Percentiles rank a stretch among this genome's conserved stretches.
These are phyloP conservation scores for Saccharomycopsis sp. DNA, from an alignment of 805 yeast species.

Conservation along the genomic window DNA sequence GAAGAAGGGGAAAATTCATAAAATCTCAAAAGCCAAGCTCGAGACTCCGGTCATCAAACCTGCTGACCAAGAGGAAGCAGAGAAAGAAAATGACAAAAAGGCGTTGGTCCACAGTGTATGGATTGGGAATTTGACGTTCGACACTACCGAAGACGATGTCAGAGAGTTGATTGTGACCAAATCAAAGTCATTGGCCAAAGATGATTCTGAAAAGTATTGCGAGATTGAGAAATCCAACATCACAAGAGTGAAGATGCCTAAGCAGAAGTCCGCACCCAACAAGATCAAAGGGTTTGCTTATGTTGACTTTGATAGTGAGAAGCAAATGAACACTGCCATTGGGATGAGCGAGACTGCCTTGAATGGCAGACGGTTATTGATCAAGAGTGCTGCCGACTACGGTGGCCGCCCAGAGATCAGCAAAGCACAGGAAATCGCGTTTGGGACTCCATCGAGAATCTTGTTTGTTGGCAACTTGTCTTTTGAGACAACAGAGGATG, in stretches of 20 bases:
- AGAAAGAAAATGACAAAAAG: conserved; percentile 21
- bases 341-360: conserved; percentile 60
- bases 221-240: conserved; percentile 50
- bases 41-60: conserved; percentile 23
- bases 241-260: conserved; percentile 73
- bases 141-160: conserved; percentile 69
- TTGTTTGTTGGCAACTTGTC: conserved; percentile 89
- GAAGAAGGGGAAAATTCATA: conserved; percentile 65
- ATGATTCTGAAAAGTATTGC: conserved; percentile 25
- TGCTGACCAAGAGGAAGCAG: conserved; percentile 27
- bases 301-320: conserved; percentile 60
- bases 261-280: conserved; percentile 43
- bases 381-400: conserved; percentile 70
- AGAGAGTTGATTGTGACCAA: conserved; percentile 53
- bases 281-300: conserved; percentile 82
- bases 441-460: conserved; percentile 59
- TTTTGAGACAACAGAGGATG: conserved; percentile 80
- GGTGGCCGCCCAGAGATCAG: conserved; percentile 68
- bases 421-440: conserved; percentile 13
- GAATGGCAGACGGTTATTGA: conserved; percentile 78
- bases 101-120: conserved; percentile 69
- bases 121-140: conserved; percentile 89
- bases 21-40: conserved; percentile 32
- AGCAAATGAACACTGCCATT: conserved; percentile 54
- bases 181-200: conserved; percentile 34